These are phyloP conservation scores for Cyberlindnera maritima DNA, from an alignment of 805 yeast species.

Conservation along the genomic window DNA sequence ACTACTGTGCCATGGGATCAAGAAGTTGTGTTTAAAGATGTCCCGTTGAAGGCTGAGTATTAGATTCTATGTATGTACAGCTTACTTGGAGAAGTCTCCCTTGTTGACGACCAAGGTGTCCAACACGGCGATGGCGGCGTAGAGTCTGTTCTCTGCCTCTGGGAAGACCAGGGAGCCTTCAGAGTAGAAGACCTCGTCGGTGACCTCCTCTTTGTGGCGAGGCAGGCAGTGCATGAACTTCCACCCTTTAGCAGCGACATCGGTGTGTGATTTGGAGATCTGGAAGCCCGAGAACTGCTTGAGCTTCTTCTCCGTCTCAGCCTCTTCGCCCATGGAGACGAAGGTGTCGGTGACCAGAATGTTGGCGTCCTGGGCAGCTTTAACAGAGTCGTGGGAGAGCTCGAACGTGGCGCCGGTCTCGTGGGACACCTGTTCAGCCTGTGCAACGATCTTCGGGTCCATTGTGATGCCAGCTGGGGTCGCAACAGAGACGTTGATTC, in stretches of 20 bases:
- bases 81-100: constrained; percentile 47
- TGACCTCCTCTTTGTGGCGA: constrained; percentile 91
- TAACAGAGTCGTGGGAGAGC: constrained; percentile 68
- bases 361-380: constrained; percentile 72
- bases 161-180: constrained; percentile 82
- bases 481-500: constrained; percentile 81
- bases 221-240: constrained; percentile 98
- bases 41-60: constrained; percentile 20
- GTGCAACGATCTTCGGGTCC: constrained; percentile 48
- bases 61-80: not conserved
- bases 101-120: constrained; percentile 87
- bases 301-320: constrained; percentile 66
- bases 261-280: constrained; percentile 64
- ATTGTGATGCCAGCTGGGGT: constrained; percentile 76
- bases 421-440: constrained; percentile 51
- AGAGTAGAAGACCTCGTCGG: constrained; percentile 88
- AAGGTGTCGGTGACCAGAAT: constrained; percentile 94
- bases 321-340: constrained; percentile 97
- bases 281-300: constrained; percentile 86
- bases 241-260: constrained; percentile 65
- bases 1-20: constrained; percentile 15
- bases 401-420: constrained; percentile 52
- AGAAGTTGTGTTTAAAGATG: constrained; percentile 1
- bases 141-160: constrained; percentile 94
- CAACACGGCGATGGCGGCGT: constrained; percentile 92